Evolutionary conservation across 2,329 filamentous ascomycete species (phyloP).

Genomic region (Domatiomyces globalis): DNA sequence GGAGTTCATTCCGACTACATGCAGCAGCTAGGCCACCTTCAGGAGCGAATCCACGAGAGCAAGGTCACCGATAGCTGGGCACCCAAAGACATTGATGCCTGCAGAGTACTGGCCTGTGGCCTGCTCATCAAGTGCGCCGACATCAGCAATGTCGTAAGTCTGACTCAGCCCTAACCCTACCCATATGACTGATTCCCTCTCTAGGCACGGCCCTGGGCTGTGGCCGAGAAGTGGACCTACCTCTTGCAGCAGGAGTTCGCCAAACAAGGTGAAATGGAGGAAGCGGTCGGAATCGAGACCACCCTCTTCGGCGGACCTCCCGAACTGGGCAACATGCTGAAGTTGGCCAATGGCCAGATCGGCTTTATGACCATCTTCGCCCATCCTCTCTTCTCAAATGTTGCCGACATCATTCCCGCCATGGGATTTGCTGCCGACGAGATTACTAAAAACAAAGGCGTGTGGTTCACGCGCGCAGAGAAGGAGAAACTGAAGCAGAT

Average conservation of each 20-base stretch:
- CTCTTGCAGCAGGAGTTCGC: slow-evolving; percentile 94
- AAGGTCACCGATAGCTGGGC: slow-evolving; percentile 58
- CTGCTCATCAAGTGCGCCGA: slow-evolving; percentile 95
- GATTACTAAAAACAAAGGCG: slow-evolving; percentile 58
- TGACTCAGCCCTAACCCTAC: background rate
- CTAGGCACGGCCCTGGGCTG: slow-evolving; percentile 69
- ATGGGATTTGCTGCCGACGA: slow-evolving; percentile 76
- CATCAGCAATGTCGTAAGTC: slow-evolving; percentile 89
- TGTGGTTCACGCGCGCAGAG: slow-evolving; percentile 57
- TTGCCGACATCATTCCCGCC: slow-evolving; percentile 70
- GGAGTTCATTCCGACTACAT: slow-evolving; percentile 94
- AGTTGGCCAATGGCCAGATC: slow-evolving; percentile 75
- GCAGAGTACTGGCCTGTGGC: slow-evolving; percentile 70
- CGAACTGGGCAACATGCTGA: slow-evolving; percentile 68
- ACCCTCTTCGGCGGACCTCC: slow-evolving; percentile 67
- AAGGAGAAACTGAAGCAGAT: slow-evolving; percentile 40
- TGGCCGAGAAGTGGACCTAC: slow-evolving; percentile 77
- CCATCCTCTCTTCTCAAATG: slow-evolving; percentile 74
- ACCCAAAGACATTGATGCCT: slow-evolving; percentile 57
- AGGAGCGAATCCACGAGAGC: slow-evolving; percentile 59
- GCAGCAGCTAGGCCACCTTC: slow-evolving; percentile 67
- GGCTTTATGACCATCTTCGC: slow-evolving; percentile 96
- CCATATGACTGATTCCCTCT: slow-evolving; percentile 2
- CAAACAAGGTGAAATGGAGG: slow-evolving; percentile 82
- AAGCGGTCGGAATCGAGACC: slow-evolving; percentile 71